Conservation (phyloP, 305 asterid genomes). For the Fraxinus greggii region DNA sequence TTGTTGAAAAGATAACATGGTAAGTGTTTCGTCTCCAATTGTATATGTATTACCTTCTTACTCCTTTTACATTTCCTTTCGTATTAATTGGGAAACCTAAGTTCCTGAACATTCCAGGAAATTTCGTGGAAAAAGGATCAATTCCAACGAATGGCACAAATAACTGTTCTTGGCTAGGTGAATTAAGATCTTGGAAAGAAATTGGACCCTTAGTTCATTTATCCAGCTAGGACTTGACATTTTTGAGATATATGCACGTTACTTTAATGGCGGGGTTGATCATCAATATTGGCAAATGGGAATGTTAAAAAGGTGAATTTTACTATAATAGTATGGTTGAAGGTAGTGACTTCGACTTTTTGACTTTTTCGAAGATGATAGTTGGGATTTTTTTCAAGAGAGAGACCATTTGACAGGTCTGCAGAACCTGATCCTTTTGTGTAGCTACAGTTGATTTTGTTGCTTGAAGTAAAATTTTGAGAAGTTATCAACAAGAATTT, state of each 20-base stretch:
- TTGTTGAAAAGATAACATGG: background rate
- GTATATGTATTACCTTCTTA: background rate
- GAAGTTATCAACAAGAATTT: background rate
- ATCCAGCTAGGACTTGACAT: too few relatives aligned
- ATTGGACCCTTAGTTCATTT: too few relatives aligned
- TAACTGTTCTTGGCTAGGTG: too few relatives aligned
- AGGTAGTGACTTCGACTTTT: slow-evolving; percentile 3
- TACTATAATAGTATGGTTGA: slow-evolving; percentile 5
- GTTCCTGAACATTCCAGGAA: background rate
- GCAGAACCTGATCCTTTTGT: background rate
- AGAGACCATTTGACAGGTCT: background rate
- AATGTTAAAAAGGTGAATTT: slow-evolving; percentile 10
- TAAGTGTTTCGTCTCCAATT: background rate
- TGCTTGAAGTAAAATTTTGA: background rate
- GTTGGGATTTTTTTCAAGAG: background rate
- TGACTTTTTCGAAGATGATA: slow-evolving; percentile 1
- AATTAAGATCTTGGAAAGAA: too few relatives aligned
- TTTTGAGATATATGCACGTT: too few relatives aligned
- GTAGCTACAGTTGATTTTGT: background rate
- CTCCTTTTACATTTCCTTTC: background rate
- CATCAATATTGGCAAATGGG: background rate
- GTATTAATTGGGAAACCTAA: background rate
- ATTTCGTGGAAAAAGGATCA: background rate
- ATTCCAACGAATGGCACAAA: background rate
- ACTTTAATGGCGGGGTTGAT: background rate